Conservation (phyloP, 257 asterid species). For the Rauvolfia tetraphylla region DNA sequence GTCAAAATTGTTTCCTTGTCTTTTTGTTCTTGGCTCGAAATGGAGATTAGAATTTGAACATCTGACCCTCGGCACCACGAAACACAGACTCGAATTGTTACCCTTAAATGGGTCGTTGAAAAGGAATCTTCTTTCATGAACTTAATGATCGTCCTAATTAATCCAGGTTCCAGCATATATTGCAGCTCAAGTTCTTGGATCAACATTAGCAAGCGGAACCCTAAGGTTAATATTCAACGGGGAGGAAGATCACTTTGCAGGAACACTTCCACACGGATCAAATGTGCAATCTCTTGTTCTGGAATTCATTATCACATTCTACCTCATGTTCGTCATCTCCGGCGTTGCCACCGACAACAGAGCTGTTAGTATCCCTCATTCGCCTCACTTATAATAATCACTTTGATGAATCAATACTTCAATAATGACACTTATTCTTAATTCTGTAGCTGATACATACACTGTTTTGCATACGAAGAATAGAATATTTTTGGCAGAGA, state of each 20-base stretch:
- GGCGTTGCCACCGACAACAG: constrained; percentile 91
- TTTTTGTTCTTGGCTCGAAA: no score
- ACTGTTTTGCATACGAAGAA: no score
- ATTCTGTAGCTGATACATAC: no score
- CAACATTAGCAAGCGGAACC: constrained; percentile 80
- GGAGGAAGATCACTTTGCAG: constrained; percentile 58
- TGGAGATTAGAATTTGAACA: no score
- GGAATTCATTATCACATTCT: constrained; percentile 83
- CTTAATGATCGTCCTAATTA: constrained; percentile 8
- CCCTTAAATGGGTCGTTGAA: neutral
- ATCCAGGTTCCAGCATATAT: constrained; percentile 70
- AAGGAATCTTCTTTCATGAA: no score
- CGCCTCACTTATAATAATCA: no score
- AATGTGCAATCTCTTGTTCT: constrained; percentile 57
- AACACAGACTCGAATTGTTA: neutral
- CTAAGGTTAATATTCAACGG: constrained; percentile 65
- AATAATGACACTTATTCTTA: no score
- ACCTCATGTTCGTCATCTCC: constrained; percentile 87
- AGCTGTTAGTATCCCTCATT: constrained; percentile 46
- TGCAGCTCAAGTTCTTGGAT: constrained; percentile 62
- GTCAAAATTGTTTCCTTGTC: no score
- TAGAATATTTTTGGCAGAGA: no score
- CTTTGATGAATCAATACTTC: no score
- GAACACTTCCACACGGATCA: constrained; percentile 62
- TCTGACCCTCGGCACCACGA: no score